Base-by-base conservation (phyloP, 768 basidiomycete genomes). In the Trametes coccinea region DNA sequence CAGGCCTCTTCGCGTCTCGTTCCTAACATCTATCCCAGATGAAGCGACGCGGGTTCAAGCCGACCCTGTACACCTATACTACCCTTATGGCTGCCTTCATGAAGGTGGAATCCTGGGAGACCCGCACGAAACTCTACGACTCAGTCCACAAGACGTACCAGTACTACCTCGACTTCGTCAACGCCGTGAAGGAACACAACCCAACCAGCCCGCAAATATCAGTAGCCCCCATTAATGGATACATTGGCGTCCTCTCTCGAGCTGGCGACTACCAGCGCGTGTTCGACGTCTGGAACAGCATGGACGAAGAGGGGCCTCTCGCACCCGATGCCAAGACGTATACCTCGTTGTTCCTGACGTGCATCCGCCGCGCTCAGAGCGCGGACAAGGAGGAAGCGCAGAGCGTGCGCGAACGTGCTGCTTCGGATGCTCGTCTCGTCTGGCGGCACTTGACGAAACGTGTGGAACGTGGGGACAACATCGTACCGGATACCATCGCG, bases 21-120 rank as follows among this genome's bases (percentile, higher is more conserved):
- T 22, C 46, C 34, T 4, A 34, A 37, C 14, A 31, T n/a, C 71
- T 39, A n/a, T 9, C 3, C 33, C 62, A 94, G 92, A 92, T 94
- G 91, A 93, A 92, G 73, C 82, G 91, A 37, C 84, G 93, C 46
- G 89, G 90, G 1, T 87, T 92, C 69, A 79, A 79, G 48, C 90
- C 93, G 29, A 86, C 80, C 46, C 72, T 79, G 6, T 75, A 84
- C 59, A 92, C 92, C 2, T 93, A 82, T 66, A 79, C 82, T 47
- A 90, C 88, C 27, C 76, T 93, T 73, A 79, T 94, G 71, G 39
- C 11, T 46, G 90, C 89, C 5, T 78, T 88, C 45, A 78, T 82
- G 2, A 78, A 78, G 31, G 83, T 92, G 31, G 78, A 85, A 14
- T 73, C 86, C 65, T 93, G 90, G 89, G 63, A 74, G 0, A 68